These are phyloP conservation scores for Aspergillus sp. DNA, from an alignment of 2,329 filamentous ascomycete genomes.

Conservation along the genomic window DNA sequence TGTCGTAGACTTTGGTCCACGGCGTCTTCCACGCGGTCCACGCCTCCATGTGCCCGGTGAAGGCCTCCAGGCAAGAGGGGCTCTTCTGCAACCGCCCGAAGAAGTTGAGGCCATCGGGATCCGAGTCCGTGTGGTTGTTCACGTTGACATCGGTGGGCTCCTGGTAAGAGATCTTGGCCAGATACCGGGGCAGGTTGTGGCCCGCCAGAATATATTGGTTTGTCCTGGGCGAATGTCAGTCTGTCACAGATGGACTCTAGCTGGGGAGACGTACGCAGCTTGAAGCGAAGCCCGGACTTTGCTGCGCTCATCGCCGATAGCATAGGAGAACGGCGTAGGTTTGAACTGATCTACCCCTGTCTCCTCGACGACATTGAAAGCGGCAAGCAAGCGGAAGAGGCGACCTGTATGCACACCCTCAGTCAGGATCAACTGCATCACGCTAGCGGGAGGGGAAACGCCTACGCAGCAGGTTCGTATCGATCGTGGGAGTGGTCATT, in stretches of 20 bases:
- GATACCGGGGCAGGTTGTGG: conserved; percentile 33
- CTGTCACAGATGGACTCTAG: background rate
- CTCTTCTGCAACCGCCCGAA: conserved; percentile 33
- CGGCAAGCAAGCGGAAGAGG: conserved; percentile 29
- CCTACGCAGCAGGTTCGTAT: conserved; percentile 31
- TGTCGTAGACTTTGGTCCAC: conserved; percentile 34
- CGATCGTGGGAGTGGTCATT: conserved; percentile 21
- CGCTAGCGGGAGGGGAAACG: background rate
- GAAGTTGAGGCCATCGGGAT: conserved; percentile 21
- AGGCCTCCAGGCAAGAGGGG: conserved; percentile 28
- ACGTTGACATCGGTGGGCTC: conserved; percentile 28
- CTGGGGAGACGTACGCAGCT: conserved; percentile 23
- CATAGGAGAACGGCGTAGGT: conserved; percentile 31
- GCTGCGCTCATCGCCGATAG: conserved; percentile 31
- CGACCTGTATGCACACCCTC: conserved; percentile 17
- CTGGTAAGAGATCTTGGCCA: conserved; percentile 32
- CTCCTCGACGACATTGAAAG: conserved; percentile 33
- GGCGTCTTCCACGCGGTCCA: conserved; percentile 33
- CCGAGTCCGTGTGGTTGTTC: conserved; percentile 23
- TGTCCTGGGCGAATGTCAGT: conserved; percentile 18
- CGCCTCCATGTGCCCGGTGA: conserved; percentile 38
- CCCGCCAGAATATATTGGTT: conserved; percentile 29
- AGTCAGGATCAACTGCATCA: background rate
- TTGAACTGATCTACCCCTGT: conserved; percentile 28
- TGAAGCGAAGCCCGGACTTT: conserved; percentile 30